Base-by-base conservation (phyloP, 345 rosid genomes). In the Ceriops tagal region DNA sequence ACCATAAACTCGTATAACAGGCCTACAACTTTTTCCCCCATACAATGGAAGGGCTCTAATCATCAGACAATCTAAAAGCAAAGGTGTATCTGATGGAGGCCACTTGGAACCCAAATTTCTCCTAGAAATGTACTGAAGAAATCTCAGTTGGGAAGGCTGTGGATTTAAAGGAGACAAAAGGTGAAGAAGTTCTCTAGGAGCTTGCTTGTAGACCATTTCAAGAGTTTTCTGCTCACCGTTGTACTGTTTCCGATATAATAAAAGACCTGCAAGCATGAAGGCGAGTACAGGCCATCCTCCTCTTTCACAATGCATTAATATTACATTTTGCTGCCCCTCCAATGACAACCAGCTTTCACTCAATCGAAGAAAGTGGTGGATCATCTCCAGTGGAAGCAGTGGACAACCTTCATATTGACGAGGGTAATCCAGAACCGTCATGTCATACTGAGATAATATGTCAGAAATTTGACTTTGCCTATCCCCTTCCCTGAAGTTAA, bases 251-350 rank as follows among this genome's bases (percentile, higher is more conserved):
- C 89, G 80, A 65, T 95, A 92, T 53, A 95, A 70, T 51, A 95
- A 76, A 61, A 95, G 96, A 63, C 99, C 96, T 3, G 99, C 93
- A 55, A 95, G 87, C 98, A 95, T 92, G 70, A 95, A 95, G 0
- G 98, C 98, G 47, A 95, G 97, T 66, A 95, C 91, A 31, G 98
- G 98, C 99, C 98, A 95, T 47, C 98, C 97, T 71, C 97, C 96
- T 81, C 80, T 88, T 72, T 92, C 99, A 43, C 99, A 95, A 71
- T 95, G 96, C 98, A 95, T 88, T 81, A 95, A 79, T 68, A 95
- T 67, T 37, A 95, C 96, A 84, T 95, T 90, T 63, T 95, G 96
- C 62, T 95, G 98, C 70, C 99, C 97, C 71, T 90, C 96, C 81
- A 90, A 56, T 13, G 97, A 87, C 73, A 92, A 71, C 98, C 97